A percentile compares a stretch with the other conserved stretches of the same genome.
Conservation (phyloP, 2,329 filamentous ascomycete genomes). For the Pseudocercospora cruenta region DNA sequence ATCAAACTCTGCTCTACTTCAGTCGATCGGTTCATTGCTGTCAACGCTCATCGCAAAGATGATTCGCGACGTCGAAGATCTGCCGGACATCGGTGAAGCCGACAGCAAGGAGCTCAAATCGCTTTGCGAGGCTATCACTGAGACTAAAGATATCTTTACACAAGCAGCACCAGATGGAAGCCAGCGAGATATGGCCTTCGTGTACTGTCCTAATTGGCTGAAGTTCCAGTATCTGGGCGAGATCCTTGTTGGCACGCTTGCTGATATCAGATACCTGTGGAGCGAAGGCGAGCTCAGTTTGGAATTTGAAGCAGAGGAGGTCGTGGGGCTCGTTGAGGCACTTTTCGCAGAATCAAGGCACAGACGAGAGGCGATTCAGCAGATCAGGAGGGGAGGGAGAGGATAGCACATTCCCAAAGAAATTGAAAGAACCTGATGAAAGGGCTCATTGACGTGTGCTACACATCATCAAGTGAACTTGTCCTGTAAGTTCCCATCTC, state of each 20-base stretch:
- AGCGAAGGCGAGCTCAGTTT: constrained; percentile 65
- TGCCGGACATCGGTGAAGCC: constrained; percentile 65
- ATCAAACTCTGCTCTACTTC: constrained; percentile 63
- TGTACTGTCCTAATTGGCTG: constrained; percentile 67
- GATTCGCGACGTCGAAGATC: constrained; percentile 64
- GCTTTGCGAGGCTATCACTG: constrained; percentile 60
- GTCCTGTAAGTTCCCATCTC: no score
- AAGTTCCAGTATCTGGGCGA: constrained; percentile 68
- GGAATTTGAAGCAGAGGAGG: constrained; percentile 64
- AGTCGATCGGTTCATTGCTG: constrained; percentile 63
- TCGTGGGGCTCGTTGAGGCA: constrained; percentile 65
- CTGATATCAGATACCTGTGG: constrained; percentile 69
- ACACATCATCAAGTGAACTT: no score
- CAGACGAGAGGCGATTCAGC: constrained; percentile 60
- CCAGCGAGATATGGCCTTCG: constrained; percentile 56
- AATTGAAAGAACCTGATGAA: background rate
- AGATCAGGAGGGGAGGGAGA: constrained; percentile 49
- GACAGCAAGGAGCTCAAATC: constrained; percentile 62
- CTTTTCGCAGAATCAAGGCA: constrained; percentile 66
- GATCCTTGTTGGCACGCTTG: constrained; percentile 64
- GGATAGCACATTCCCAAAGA: background rate
- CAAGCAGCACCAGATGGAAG: constrained; percentile 43
- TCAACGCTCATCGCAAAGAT: constrained; percentile 62
- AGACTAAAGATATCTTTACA: constrained; percentile 61
- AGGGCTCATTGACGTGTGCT: background rate